phyloP scores from a whole-genome alignment of 2,329 filamentous ascomycete genomes.

The Fusarium tanahbumbuense region DNA sequence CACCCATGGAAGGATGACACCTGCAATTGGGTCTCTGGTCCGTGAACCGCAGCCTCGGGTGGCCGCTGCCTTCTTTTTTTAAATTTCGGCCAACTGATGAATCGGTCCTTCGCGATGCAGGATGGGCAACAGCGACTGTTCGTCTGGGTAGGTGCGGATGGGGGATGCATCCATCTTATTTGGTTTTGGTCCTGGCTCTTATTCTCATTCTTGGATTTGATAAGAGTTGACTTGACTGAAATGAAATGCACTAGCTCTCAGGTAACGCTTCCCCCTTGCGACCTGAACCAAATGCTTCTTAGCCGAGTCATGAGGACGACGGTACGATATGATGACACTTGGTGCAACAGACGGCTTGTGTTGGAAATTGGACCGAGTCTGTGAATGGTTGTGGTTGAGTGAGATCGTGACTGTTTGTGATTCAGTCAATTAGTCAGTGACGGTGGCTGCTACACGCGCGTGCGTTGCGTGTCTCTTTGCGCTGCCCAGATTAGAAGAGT shows the following conservation, averaged over 20 bases:
- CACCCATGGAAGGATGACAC: slow-evolving; percentile 20
- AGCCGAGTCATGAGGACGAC: slow-evolving; percentile 36
- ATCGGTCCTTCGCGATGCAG: slow-evolving; percentile 2
- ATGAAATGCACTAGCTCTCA: slow-evolving; percentile 4
- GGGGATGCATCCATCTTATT: slow-evolving; percentile 13
- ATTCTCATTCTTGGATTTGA: not conserved
- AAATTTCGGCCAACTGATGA: not conserved
- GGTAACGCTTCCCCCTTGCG: slow-evolving; percentile 19
- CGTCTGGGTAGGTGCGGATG: slow-evolving; percentile 7
- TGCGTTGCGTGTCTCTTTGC: slow-evolving; percentile 15
- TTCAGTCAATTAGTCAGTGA: not conserved
- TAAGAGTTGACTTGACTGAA: not conserved
- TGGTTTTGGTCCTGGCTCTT: not conserved
- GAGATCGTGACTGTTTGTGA: slow-evolving; percentile 19
- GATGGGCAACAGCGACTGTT: not conserved
- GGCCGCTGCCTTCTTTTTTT: slow-evolving; percentile 24
- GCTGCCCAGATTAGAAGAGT: not conserved
- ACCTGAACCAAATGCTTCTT: slow-evolving; percentile 2
- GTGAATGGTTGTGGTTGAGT: slow-evolving; percentile 17
- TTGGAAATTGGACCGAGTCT: not conserved
- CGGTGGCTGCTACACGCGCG: slow-evolving; percentile 4
- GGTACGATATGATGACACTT: not conserved
- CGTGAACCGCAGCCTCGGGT: slow-evolving; percentile 32
- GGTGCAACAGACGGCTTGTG: slow-evolving; percentile 28
- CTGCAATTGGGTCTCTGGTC: slow-evolving; percentile 27